Evolutionary conservation across 2,329 filamentous ascomycete species (phyloP), one percentile per base, ranked within the genome.

Genomic region (Colletotrichum brevisporum): DNA sequence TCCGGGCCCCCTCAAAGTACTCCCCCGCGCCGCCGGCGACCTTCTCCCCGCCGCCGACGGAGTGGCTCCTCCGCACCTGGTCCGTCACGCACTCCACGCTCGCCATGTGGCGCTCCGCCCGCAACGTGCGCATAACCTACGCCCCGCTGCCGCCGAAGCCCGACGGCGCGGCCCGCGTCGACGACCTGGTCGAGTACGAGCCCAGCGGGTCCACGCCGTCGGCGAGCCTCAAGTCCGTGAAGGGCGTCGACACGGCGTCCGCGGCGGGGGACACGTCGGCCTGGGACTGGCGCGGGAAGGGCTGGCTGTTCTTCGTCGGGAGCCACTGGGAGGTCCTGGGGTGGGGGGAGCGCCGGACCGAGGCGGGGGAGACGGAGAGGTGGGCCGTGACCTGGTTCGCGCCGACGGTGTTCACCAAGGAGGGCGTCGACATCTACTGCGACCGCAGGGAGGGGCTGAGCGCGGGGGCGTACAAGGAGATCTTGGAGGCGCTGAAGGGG

Each of bases 331-430:
- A 97, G 84, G 82, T 96, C 2, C 79, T 97, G 18, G 93, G 91
- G 3, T 95, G 89, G 85, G 93, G 93, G 5, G 87, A 91, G 76
- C 77, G 78, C 24, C 74, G 76, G 41, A 73, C 80, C 24, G 83
- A 78, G 39, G 80, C 80, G 1, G 80, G 80, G 1, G 77, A 75
- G 9, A 77, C 74, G 55, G 87, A 89, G 78, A 85, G 86, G 73
- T 97, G 93, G 92, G 89, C 88, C 1, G 92, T 97, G 15, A 97
- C 93, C 5, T 95, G 91, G 85, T 97, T 97, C 79, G 90, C 91
- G 71, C 91, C 92, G 75, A 97, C 93, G 26, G 73, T 95, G 52
- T 97, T 97, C 74, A 96, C 94, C 6, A 91, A 92, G 71, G 92
- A 94, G 65, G 94, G 94, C 0, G 75, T 97, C 36, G 94, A 97